phyloP scores from a whole-genome alignment of 305 asterid genomes.

The Rubia occidens region DNA sequence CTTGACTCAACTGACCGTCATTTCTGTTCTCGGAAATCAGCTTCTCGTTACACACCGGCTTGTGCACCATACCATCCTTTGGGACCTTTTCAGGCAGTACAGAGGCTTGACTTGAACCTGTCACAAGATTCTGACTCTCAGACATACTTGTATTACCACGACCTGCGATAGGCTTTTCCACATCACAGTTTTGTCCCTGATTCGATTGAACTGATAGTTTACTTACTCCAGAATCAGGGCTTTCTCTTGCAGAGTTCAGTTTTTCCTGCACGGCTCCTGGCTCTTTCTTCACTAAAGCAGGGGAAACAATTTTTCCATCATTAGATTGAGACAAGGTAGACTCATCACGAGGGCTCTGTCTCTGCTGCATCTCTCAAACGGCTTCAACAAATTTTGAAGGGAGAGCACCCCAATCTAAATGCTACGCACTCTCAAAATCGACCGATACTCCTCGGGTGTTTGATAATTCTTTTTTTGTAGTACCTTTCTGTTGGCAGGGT shows the following conservation, averaged over 20 bases:
- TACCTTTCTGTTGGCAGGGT: constrained; percentile 23
- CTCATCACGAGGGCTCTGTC: constrained; percentile 22
- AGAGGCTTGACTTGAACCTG: constrained; percentile 16
- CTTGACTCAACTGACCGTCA: constrained; percentile 8
- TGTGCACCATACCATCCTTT: constrained; percentile 1
- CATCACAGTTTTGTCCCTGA: constrained; percentile 9
- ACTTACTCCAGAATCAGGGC: constrained; percentile 4
- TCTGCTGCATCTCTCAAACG: constrained; percentile 26
- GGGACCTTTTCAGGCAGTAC: constrained; percentile 18
- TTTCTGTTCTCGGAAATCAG: constrained; percentile 14
- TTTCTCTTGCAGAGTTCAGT: constrained; percentile 7
- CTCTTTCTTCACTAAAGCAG: constrained; percentile 11
- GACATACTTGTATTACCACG: constrained; percentile 21
- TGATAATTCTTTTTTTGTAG: constrained; percentile 9
- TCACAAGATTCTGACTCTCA: constrained; percentile 7
- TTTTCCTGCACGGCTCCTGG: constrained; percentile 14
- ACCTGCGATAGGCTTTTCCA: not conserved
- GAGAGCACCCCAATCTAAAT: constrained; percentile 17
- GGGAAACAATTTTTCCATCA: constrained; percentile 1
- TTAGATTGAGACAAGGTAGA: constrained; percentile 11
- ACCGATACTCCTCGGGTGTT: constrained; percentile 20
- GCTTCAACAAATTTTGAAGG: constrained; percentile 19
- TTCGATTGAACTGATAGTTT: constrained; percentile 6
- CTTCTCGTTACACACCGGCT: constrained; percentile 4
- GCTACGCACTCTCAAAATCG: constrained; percentile 22